phyloP scores from a whole-genome alignment of 495 filamentous ascomycete genomes.

The Parmelia sp. region DNA sequence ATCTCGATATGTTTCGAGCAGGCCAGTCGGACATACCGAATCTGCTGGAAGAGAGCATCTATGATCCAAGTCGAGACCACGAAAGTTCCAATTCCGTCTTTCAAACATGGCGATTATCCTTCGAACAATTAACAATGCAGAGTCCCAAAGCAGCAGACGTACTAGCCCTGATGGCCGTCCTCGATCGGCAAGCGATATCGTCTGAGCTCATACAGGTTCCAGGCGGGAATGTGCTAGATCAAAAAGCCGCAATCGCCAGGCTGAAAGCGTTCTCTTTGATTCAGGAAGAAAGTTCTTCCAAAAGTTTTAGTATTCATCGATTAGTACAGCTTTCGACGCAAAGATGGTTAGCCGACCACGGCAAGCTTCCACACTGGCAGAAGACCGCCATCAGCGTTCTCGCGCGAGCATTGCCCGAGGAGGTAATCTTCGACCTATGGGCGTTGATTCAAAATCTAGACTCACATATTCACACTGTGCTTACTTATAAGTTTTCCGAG shows the following conservation, averaged over 20 bases:
- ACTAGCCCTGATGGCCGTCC: constrained; percentile 40
- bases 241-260: constrained; percentile 19
- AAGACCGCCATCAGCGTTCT: constrained; percentile 17
- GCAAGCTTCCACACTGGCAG: constrained; percentile 14
- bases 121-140: constrained; percentile 36
- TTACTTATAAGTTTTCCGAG: constrained; percentile 10
- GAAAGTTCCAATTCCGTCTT: constrained; percentile 34
- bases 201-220: constrained; percentile 24
- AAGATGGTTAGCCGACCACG: constrained; percentile 22
- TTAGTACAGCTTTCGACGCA: constrained; percentile 28
- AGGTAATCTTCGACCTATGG: constrained; percentile 17
- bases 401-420: constrained; percentile 8
- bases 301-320: constrained; percentile 25
- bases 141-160: constrained; percentile 31
- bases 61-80: constrained; percentile 30
- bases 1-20: constrained; percentile 20
- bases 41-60: constrained; percentile 19
- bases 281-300: constrained; percentile 14
- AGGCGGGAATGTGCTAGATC: constrained; percentile 20
- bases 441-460: constrained; percentile 12
- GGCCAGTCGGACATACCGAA: constrained; percentile 21
- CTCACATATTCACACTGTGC: constrained; percentile 17
- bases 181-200: constrained; percentile 38
- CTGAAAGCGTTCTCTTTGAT: constrained; percentile 29
- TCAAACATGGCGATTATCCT: constrained; percentile 45